Evolutionary conservation across 116 monocot genomes (phyloP).

Genomic region (Iris pallida): DNA sequence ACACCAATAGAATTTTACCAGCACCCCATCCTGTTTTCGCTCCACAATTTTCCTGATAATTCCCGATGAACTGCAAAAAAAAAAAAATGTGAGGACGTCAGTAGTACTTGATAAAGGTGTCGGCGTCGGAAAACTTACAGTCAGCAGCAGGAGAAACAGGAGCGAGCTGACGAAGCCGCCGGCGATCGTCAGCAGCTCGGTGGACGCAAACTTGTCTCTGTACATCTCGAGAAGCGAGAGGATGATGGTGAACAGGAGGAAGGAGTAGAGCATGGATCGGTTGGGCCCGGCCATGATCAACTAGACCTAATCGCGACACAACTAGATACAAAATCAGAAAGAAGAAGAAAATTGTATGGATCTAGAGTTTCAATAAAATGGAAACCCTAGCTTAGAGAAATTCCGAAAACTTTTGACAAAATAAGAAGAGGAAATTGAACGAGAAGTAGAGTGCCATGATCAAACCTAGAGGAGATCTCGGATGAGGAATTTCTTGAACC

Average conservation of each 20-base stretch:
- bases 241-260: slow-evolving; percentile 63
- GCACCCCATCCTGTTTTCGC: slow-evolving; percentile 88
- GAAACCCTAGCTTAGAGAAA: too few species aligned
- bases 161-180: slow-evolving; percentile 91
- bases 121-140: slow-evolving; percentile 37
- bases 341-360: too few species aligned
- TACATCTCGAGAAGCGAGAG: slow-evolving; percentile 88
- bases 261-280: slow-evolving; percentile 78
- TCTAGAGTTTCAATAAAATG: too few species aligned
- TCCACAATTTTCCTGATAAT: slow-evolving; percentile 82
- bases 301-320: too few species aligned
- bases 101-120: too few species aligned
- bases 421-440: too few species aligned
- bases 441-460: too few species aligned
- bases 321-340: too few species aligned
- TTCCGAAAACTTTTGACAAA: too few species aligned
- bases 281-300: slow-evolving; percentile 48
- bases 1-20: slow-evolving; percentile 30
- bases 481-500: too few species aligned
- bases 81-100: too few species aligned
- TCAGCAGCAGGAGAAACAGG: slow-evolving; percentile 65
- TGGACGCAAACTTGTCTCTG: slow-evolving; percentile 67
- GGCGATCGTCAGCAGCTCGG: slow-evolving; percentile 72
- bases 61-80: slow-evolving; percentile 74
- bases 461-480: too few species aligned